These are phyloP conservation scores for Xylariaceae sp. DNA, from an alignment of 2,329 filamentous ascomycete genomes.

Conservation along the genomic window DNA sequence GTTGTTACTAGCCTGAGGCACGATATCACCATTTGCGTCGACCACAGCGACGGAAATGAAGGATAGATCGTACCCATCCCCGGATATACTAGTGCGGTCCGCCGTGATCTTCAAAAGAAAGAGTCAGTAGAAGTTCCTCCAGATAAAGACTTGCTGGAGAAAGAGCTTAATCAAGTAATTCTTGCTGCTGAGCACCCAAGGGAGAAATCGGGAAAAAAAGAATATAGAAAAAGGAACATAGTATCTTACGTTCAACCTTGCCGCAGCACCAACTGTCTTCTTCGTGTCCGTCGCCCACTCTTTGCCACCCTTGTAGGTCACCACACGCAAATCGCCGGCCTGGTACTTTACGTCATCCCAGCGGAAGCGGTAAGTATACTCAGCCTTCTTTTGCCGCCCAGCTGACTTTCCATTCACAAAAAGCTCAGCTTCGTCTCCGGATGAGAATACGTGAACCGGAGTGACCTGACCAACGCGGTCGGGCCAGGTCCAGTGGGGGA, in stretches of 20 bases:
- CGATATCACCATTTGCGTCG: slow-evolving; percentile 51
- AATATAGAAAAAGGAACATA: background rate
- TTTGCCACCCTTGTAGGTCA: slow-evolving; percentile 54
- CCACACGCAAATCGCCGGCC: slow-evolving; percentile 55
- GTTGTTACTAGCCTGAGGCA: slow-evolving; percentile 50
- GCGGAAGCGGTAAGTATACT: slow-evolving; percentile 55
- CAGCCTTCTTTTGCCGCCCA: slow-evolving; percentile 47
- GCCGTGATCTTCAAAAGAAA: slow-evolving; percentile 36
- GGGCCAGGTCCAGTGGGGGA: slow-evolving; percentile 64
- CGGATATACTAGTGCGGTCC: slow-evolving; percentile 48
- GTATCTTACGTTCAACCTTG: slow-evolving; percentile 43
- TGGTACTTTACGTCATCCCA: slow-evolving; percentile 59
- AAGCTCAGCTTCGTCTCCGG: slow-evolving; percentile 60
- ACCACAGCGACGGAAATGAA: slow-evolving; percentile 55
- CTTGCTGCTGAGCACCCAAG: background rate
- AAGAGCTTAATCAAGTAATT: background rate
- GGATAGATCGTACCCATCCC: slow-evolving; percentile 53
- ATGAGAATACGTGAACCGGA: slow-evolving; percentile 61
- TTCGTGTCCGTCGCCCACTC: slow-evolving; percentile 53
- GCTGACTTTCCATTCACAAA: slow-evolving; percentile 58
- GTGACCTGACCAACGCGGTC: slow-evolving; percentile 54
- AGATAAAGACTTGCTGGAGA: background rate
- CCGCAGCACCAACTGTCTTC: slow-evolving; percentile 50
- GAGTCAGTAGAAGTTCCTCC: background rate
- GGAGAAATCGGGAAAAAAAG: too few species aligned